Evolutionary conservation across 2,329 filamentous ascomycete species (phyloP).

Genomic region (Cladosporium sp.): DNA sequence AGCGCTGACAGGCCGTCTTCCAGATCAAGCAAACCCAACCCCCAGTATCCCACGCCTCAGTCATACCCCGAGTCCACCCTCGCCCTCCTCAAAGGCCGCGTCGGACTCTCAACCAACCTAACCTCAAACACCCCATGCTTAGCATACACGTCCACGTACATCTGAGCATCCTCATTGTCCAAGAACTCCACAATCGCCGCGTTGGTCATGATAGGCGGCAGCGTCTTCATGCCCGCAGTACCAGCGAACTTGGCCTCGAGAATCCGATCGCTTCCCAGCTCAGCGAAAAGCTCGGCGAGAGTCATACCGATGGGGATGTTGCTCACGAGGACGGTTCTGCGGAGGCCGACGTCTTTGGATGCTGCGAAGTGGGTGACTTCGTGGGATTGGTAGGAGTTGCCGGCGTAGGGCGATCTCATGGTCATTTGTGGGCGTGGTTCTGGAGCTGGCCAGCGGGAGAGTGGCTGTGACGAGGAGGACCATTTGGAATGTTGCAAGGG

Average conservation of each 20-base stretch:
- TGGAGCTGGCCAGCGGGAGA: neutral
- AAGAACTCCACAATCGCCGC: slow-evolving; percentile 27
- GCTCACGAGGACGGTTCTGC: slow-evolving; percentile 27
- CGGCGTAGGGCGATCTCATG: neutral
- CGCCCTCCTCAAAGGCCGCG: neutral
- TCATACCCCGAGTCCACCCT: neutral
- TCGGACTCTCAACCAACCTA: neutral
- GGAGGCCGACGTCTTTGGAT: neutral
- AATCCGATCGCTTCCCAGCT: slow-evolving; percentile 25
- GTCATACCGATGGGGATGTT: slow-evolving; percentile 25
- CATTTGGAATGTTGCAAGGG: neutral
- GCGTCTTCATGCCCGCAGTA: slow-evolving; percentile 25
- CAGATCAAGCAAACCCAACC: neutral
- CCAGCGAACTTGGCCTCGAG: slow-evolving; percentile 22
- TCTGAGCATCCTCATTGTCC: slow-evolving; percentile 19
- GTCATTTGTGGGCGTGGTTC: neutral
- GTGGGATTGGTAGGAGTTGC: neutral
- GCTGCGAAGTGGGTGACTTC: neutral
- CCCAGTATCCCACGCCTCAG: neutral
- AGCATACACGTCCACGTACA: slow-evolving; percentile 19
- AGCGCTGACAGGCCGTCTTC: neutral
- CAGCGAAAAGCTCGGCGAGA: slow-evolving; percentile 27
- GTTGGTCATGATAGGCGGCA: slow-evolving; percentile 24
- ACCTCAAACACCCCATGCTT: neutral
- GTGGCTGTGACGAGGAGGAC: neutral